Evolutionary conservation across 1,284 basidiomycete species (phyloP).

Genomic region (Volvariella surrecta): DNA sequence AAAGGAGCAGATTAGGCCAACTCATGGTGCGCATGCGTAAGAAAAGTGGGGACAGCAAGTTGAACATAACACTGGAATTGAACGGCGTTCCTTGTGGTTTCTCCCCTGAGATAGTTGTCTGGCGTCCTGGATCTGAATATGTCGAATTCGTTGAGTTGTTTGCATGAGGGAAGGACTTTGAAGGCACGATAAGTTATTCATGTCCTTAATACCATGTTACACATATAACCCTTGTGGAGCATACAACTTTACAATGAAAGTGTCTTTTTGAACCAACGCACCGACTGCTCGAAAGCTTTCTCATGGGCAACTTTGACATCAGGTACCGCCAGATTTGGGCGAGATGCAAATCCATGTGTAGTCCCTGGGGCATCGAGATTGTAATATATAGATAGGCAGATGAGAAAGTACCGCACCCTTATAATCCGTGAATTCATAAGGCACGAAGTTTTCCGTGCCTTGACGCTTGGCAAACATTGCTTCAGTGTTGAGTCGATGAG

Average conservation of each 20-base stretch:
- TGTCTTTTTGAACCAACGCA: conserved; percentile 40
- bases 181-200: too few relatives aligned
- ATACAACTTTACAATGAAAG: conserved; percentile 10
- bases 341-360: conserved; percentile 46
- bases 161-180: too few relatives aligned
- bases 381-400: background rate
- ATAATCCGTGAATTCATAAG: conserved; percentile 49
- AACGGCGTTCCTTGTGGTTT: too few relatives aligned
- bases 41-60: too few relatives aligned
- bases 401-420: conserved; percentile 27
- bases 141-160: too few relatives aligned
- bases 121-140: too few relatives aligned
- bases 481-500: conserved; percentile 33
- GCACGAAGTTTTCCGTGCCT: conserved; percentile 31
- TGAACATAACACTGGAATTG: too few relatives aligned
- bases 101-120: too few relatives aligned
- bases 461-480: conserved; percentile 34
- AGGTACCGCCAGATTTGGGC: conserved; percentile 39
- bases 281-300: conserved; percentile 33
- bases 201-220: too few relatives aligned
- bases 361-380: conserved; percentile 28
- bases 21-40: too few relatives aligned
- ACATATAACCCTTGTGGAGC: too few relatives aligned
- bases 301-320: conserved; percentile 43
- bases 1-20: too few relatives aligned